phyloP scores from a whole-genome alignment of 345 rosid genomes.

The Durio zibethinus region DNA sequence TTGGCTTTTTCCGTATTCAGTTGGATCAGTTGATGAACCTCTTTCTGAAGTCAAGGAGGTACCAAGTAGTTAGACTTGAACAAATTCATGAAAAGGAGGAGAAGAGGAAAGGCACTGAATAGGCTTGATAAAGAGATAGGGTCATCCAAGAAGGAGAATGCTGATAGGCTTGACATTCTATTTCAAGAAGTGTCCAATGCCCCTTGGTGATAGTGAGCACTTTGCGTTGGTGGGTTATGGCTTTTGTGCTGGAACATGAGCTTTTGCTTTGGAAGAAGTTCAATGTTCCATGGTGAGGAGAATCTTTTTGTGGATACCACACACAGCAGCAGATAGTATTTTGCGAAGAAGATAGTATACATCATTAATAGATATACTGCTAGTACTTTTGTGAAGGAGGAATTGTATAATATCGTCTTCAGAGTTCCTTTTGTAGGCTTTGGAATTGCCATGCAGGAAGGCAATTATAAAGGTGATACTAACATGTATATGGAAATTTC shows the following conservation, averaged over 20 bases:
- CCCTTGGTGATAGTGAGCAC: conserved; percentile 26
- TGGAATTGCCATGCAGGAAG: background rate
- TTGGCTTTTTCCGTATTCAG: conserved; percentile 27
- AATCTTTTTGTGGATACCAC: background rate
- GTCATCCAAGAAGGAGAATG: background rate
- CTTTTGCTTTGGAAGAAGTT: background rate
- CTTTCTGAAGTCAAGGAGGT: conserved; percentile 19
- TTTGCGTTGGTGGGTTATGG: too few species aligned
- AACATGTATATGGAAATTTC: too few species aligned
- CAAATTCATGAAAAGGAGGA: conserved; percentile 13
- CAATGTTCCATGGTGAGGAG: too few species aligned
- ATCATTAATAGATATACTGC: background rate
- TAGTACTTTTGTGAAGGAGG: background rate
- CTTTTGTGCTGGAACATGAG: background rate
- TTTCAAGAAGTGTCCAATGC: conserved; percentile 31
- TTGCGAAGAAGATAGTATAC: background rate
- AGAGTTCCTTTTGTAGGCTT: background rate
- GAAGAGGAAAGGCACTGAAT: background rate
- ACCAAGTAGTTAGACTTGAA: conserved; percentile 22
- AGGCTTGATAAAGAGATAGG: conserved; percentile 23
- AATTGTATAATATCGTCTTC: background rate
- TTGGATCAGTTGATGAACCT: conserved; percentile 27
- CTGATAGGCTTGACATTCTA: conserved; percentile 6
- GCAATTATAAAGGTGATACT: background rate
- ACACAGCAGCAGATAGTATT: background rate